Base-by-base conservation (phyloP, 1,284 basidiomycete genomes). In the Ustilago esculenta region DNA sequence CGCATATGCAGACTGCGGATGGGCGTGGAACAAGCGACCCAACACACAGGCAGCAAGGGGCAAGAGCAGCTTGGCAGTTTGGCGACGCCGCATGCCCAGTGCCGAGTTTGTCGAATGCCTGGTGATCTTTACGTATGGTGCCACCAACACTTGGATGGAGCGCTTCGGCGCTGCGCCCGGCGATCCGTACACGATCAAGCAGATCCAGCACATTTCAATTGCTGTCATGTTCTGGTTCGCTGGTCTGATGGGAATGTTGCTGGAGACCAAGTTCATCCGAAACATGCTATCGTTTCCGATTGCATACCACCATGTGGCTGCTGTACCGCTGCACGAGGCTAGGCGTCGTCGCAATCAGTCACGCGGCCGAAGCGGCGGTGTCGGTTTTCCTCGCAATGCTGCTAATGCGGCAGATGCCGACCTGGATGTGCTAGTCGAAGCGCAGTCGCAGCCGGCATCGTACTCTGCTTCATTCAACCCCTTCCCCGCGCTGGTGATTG, bases 141-240 rank as follows among this genome's bases (percentile, higher is more conserved):
- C 88, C 37, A 90, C 91, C 39, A 96, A 98, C 82, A 94, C 90
- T 8, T 98, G 93, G 92, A 93, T 98, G 91, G 94, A 98, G 83
- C 87, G 82, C 4, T 92, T 96, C 73, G 94, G 93, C 8, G 90
- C 89, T 0, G 82, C 87, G 18, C 83, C 90, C 0, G 92, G 91
- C 17, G 89, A 90, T 77, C 92, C 94, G 3, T 96, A 88, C 83
- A 91, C 91, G 1, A 90, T 94, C 44, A 96, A 95, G 83, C 88
- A 97, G 81, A 87, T 97, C 18, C 93, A 98, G 81, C 95, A 98
- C 81, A 95, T 96, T 68, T 88, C 90, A 54, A 97, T 98, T 64
- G 94, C 94, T 9, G 81, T 89, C 75, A 95, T 94, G 93, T 97
- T 95, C 84, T 96, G 92, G 89, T 95, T 94, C 75, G 92, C 91